Evolutionary conservation across 2,329 filamentous ascomycete genomes (phyloP).

Genomic region (Fusarium concolor): DNA sequence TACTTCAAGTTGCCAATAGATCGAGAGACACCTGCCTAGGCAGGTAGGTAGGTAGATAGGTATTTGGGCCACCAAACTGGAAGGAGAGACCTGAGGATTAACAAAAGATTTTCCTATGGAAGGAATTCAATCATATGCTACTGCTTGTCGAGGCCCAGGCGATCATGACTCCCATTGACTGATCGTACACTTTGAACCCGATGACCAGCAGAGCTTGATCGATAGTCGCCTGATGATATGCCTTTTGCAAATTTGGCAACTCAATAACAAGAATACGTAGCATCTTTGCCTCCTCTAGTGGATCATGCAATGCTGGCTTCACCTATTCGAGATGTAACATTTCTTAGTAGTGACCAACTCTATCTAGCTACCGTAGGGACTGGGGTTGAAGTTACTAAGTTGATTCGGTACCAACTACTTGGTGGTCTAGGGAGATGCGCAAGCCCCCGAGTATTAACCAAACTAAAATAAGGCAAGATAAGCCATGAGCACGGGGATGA

Average conservation of each 20-base stretch:
- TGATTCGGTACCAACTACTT: conserved; percentile 20
- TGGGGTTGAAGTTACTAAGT: conserved; percentile 16
- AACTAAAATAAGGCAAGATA: conserved; percentile 22
- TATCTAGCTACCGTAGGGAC: conserved; percentile 3
- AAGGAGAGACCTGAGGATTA: background rate
- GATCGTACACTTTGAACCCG: background rate
- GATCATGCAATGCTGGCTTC: background rate
- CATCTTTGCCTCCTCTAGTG: background rate
- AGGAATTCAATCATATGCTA: no score
- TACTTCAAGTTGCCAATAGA: background rate
- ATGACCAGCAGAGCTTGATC: background rate
- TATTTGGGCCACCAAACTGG: background rate
- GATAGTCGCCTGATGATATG: background rate
- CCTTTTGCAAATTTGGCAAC: background rate
- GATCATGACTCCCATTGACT: background rate
- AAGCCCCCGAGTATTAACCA: conserved; percentile 27
- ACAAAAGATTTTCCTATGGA: no score
- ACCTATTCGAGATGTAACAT: conserved; percentile 1
- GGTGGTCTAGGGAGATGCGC: conserved; percentile 38
- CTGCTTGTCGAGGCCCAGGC: background rate
- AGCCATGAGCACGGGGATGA: conserved; percentile 18
- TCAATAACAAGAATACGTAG: background rate
- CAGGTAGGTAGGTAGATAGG: no score
- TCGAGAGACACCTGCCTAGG: background rate
- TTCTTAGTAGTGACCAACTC: conserved; percentile 15